phyloP scores from a whole-genome alignment of 441 rosid genomes.

The Adansonia rubrostipa region DNA sequence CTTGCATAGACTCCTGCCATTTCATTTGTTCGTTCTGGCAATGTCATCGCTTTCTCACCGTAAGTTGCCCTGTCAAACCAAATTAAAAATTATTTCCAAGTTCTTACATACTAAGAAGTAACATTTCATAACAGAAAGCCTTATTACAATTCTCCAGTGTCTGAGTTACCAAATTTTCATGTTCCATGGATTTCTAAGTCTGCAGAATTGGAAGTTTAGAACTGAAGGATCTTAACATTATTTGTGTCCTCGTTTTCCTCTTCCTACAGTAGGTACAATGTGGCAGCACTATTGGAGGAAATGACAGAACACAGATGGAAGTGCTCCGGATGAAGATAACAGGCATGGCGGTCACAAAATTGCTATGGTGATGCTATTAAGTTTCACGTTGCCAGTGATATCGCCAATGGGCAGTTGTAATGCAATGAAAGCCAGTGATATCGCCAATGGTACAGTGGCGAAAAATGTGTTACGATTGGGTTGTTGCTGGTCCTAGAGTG shows the following conservation, averaged over 20 bases:
- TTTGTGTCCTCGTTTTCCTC: neutral
- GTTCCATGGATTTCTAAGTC: neutral
- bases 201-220: neutral
- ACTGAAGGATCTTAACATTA: neutral
- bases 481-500: neutral
- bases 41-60: constrained; percentile 70
- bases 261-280: neutral
- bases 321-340: neutral
- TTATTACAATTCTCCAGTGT: neutral
- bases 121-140: neutral
- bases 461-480: neutral
- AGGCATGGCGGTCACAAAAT: neutral
- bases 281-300: neutral
- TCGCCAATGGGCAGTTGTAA: neutral
- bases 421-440: neutral
- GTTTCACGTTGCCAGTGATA: constrained; percentile 8
- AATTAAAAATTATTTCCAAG: constrained; percentile 13
- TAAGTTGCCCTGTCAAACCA: constrained; percentile 50
- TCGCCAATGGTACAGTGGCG: neutral
- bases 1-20: constrained; percentile 71
- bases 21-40: constrained; percentile 82
- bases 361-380: neutral
- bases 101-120: constrained; percentile 3
- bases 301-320: neutral
- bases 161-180: no score